Evolutionary conservation across 352 stramenopile genomes (phyloP).

Genomic region (Pythium phragmiticola): DNA sequence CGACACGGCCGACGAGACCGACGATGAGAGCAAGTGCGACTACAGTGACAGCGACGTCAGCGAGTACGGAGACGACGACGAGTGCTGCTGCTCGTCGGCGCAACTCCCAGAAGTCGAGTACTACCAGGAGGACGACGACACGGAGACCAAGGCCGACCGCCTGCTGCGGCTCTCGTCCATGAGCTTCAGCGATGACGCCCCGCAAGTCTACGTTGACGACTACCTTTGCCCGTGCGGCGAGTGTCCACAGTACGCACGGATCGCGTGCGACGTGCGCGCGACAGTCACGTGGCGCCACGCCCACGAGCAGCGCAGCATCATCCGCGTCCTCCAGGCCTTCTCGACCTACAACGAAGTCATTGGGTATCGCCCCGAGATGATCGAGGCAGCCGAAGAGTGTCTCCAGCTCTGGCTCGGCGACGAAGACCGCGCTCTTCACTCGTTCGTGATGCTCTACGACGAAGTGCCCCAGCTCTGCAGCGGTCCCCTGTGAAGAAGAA

Average conservation of each 20-base stretch:
- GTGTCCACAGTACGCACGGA: slow-evolving; percentile 56
- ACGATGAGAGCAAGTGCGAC: slow-evolving; percentile 38
- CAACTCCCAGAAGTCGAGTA: slow-evolving; percentile 17
- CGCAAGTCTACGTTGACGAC: slow-evolving; percentile 47
- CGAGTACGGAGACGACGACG: slow-evolving; percentile 28
- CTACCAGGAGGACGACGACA: slow-evolving; percentile 32
- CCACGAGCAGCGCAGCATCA: slow-evolving; percentile 37
- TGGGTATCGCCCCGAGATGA: slow-evolving; percentile 54
- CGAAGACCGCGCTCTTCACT: slow-evolving; percentile 61
- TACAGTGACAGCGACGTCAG: slow-evolving; percentile 26
- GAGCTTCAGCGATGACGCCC: slow-evolving; percentile 28
- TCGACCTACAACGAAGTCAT: slow-evolving; percentile 72
- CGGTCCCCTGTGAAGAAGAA: slow-evolving; percentile 15
- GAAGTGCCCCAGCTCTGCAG: slow-evolving; percentile 46
- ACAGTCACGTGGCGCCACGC: slow-evolving; percentile 33
- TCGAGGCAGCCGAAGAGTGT: slow-evolving; percentile 51
- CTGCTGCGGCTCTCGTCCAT: slow-evolving; percentile 30
- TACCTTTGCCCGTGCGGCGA: slow-evolving; percentile 66
- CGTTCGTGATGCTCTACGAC: slow-evolving; percentile 61
- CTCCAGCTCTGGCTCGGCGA: slow-evolving; percentile 55
- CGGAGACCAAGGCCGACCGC: slow-evolving; percentile 35
- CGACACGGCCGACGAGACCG: slow-evolving; percentile 46
- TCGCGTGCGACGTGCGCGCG: slow-evolving; percentile 42
- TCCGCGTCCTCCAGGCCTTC: slow-evolving; percentile 60
- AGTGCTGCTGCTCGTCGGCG: slow-evolving; percentile 1